These are phyloP conservation scores for Colletotrichum navitas DNA, from an alignment of 2,329 filamentous ascomycete species.

Conservation along the genomic window DNA sequence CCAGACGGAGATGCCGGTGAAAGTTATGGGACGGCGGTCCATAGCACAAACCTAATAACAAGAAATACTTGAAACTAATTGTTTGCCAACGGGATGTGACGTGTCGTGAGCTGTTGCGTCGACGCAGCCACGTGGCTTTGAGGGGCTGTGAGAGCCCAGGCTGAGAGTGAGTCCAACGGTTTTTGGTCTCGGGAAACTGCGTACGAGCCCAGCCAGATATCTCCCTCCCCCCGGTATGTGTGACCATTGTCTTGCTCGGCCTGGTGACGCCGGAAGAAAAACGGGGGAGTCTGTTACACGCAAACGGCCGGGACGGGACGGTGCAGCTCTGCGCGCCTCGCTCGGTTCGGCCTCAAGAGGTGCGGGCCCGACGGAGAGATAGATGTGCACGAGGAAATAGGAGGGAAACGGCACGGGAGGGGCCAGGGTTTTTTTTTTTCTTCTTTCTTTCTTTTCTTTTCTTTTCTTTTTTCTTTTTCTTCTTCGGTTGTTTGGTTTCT, in stretches of 20 bases:
- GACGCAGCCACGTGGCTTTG: not conserved
- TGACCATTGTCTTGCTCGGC: not conserved
- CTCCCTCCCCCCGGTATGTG: too few species aligned
- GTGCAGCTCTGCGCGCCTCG: not conserved
- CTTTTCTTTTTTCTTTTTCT: not conserved
- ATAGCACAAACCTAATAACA: constrained; percentile 28
- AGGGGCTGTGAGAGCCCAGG: not conserved
- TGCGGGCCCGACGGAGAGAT: not conserved
- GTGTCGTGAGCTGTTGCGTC: not conserved
- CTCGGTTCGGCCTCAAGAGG: not conserved
- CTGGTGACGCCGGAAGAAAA: not conserved
- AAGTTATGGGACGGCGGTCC: constrained; percentile 14
- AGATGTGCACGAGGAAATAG: not conserved
- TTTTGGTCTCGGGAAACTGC: not conserved
- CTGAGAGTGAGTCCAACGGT: not conserved
- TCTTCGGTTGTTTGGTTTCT: not conserved
- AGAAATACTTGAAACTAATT: not conserved
- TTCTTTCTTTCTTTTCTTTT: not conserved
- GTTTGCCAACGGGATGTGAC: not conserved
- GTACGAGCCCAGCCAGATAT: not conserved
- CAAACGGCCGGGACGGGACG: not conserved
- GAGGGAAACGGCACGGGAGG: not conserved
- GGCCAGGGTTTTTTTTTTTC: too few species aligned
- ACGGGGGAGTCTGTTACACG: not conserved
- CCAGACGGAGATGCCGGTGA: constrained; percentile 1